A percentile compares a stretch with the other conserved stretches of the same genome.
Evolutionary conservation across 495 filamentous ascomycete species (phyloP).

Genomic region (Trichoderma parareesei): DNA sequence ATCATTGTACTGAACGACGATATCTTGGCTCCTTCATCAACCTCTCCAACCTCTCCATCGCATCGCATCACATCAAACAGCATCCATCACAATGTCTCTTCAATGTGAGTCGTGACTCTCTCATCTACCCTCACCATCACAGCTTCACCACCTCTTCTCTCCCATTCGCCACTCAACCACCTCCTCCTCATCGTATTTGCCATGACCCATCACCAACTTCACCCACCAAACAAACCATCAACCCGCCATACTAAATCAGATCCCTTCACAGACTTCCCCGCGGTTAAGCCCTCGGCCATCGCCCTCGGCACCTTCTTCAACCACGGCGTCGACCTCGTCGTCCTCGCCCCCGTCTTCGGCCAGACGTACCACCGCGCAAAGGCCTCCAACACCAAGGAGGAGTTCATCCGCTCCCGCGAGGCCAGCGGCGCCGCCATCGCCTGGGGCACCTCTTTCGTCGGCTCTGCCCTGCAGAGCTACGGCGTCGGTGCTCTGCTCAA

Average conservation of each 20-base stretch:
- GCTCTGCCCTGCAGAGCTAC: slow-evolving; percentile 85
- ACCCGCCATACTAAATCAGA: background rate
- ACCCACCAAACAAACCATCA: background rate
- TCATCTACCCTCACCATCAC: background rate
- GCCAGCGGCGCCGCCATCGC: slow-evolving; percentile 77
- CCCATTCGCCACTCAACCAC: background rate
- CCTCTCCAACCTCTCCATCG: background rate
- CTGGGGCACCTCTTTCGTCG: slow-evolving; percentile 83
- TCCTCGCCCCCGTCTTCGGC: slow-evolving; percentile 86
- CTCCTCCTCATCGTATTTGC: background rate
- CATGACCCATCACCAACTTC: background rate
- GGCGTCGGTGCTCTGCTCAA: slow-evolving; percentile 94
- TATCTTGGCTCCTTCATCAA: background rate
- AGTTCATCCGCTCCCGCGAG: slow-evolving; percentile 90
- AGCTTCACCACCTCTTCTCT: background rate
- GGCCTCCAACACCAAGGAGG: slow-evolving; percentile 86
- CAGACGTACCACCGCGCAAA: slow-evolving; percentile 93
- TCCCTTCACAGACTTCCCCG: slow-evolving; percentile 62
- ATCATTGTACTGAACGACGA: background rate
- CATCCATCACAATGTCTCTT: slow-evolving; percentile 44
- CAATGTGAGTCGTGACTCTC: slow-evolving; percentile 39
- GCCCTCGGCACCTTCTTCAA: slow-evolving; percentile 93
- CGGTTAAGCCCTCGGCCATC: slow-evolving; percentile 96
- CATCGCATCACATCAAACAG: slow-evolving; percentile 11
- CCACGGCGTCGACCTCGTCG: slow-evolving; percentile 56